phyloP scores from a whole-genome alignment of 768 basidiomycete species.

The Xanthoconium purpureum region DNA sequence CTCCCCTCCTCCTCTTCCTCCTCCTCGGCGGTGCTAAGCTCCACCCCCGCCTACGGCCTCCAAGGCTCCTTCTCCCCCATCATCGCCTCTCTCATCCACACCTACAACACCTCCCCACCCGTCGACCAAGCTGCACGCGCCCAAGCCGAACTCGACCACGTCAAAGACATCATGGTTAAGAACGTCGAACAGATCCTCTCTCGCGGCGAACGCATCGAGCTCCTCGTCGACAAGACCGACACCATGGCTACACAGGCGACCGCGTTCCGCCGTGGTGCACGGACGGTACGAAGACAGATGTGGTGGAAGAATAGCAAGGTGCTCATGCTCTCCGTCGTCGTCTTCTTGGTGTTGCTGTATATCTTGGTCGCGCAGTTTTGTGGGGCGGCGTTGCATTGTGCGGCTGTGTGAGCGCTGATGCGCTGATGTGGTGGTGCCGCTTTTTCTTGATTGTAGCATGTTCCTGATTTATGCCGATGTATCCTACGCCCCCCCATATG shows the following conservation, averaged over 20 bases:
- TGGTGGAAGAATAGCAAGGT: conserved; percentile 85
- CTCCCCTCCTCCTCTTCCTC: conserved; percentile 70
- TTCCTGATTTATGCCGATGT: conserved; percentile 7
- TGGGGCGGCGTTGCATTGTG: conserved; percentile 74
- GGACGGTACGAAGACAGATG: conserved; percentile 79
- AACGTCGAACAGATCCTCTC: conserved; percentile 96
- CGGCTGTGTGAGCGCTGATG: conserved; percentile 4
- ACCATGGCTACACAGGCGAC: conserved; percentile 92
- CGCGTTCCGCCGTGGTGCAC: conserved; percentile 86
- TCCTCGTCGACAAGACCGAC: conserved; percentile 96
- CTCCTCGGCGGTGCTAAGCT: conserved; percentile 48
- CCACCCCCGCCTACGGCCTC: conserved; percentile 56
- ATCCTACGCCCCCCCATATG: neutral
- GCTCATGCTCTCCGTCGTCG: conserved; percentile 61
- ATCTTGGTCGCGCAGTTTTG: conserved; percentile 87
- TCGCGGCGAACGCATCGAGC: conserved; percentile 91
- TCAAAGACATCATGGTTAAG: conserved; percentile 98
- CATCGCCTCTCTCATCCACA: conserved; percentile 74
- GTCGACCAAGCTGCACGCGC: conserved; percentile 87
- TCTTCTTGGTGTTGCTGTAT: conserved; percentile 75
- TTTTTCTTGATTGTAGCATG: conserved; percentile 2
- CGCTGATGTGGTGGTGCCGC: too few relatives aligned
- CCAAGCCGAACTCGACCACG: conserved; percentile 82
- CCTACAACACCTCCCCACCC: conserved; percentile 87
- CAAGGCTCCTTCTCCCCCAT: conserved; percentile 71